Evolutionary conservation across 1,284 basidiomycete genomes (phyloP), one percentile per base, ranked within the genome.

Genomic region (Coriolopsis trogii): DNA sequence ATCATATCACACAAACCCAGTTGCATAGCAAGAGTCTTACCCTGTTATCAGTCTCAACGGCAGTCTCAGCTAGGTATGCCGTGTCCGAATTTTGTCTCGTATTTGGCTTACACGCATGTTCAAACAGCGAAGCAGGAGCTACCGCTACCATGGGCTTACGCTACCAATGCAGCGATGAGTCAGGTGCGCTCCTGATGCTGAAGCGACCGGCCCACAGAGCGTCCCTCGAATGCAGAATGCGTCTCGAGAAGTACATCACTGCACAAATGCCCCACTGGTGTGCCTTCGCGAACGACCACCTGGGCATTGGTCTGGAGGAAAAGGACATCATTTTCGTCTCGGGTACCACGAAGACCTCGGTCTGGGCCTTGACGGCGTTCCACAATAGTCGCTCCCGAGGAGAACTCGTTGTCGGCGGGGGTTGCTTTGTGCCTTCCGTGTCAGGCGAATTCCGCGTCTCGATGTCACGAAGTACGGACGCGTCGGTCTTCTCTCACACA

Each of bases 301-400:
- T 39, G 8, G 49, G 41, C 10, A 50, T 50, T 13, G 47, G 34
- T 2, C 41, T 49, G 10, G 41, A 42, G 12, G 42, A 51, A 23
- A 48, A 42, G n/a, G 59, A 61, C 26, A 52, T 61, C 43, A 49
- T 61, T 34, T 46, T 61, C 33, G 56, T 61, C 18, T 49, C 49
- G n/a, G 59, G 56, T 23, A 37, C 41, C 28, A 47, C 49, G 21
- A 61, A 61, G 41, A 61, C 59, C 4, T 18, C 51, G 1, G 52
- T 49, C 8, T 61, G 56, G 56, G 49, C 56, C 6, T 41, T 49
- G 8, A 56, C 54, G 9, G 56, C 59, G 15, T 49, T 49, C 41
- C 28, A 28, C 13, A 21, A 31, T 28, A 31, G 21, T 7, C 23
- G 21, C 26, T 16, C 48, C 16, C 29, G 36, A n/a, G 48, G 41